Conservation (phyloP, 176 grass and related monocot species). For the Cenchrus purpureus region DNA sequence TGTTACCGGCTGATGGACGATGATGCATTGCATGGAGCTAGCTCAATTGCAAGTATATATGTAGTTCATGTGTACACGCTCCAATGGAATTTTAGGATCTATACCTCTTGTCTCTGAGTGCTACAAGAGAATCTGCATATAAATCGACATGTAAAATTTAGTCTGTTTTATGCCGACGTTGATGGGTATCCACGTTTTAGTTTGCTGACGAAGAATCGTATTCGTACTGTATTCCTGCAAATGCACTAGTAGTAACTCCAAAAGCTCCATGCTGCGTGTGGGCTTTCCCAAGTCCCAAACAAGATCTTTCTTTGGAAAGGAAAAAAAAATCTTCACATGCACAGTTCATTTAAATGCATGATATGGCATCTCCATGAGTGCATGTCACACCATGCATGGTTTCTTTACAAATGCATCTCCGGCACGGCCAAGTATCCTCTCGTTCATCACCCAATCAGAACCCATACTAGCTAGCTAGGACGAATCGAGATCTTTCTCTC, state of each 20-base stretch:
- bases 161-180: not conserved
- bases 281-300: not conserved
- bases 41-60: no score
- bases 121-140: no score
- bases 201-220: not conserved
- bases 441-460: not conserved
- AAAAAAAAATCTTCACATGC: not conserved
- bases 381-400: not conserved
- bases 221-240: not conserved
- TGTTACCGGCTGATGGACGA: no score
- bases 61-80: no score
- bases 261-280: not conserved
- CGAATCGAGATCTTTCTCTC: slow-evolving; percentile 17
- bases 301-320: not conserved
- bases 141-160: not conserved
- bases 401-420: not conserved
- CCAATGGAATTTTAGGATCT: no score
- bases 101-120: no score
- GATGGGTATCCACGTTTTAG: not conserved
- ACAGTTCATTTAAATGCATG: not conserved
- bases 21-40: no score
- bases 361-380: not conserved
- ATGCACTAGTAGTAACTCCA: not conserved
- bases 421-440: no score
- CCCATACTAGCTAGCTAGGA: not conserved